Base-by-base conservation (phyloP, 1,139 yeast genomes). In the Suhomyces kunorum region DNA sequence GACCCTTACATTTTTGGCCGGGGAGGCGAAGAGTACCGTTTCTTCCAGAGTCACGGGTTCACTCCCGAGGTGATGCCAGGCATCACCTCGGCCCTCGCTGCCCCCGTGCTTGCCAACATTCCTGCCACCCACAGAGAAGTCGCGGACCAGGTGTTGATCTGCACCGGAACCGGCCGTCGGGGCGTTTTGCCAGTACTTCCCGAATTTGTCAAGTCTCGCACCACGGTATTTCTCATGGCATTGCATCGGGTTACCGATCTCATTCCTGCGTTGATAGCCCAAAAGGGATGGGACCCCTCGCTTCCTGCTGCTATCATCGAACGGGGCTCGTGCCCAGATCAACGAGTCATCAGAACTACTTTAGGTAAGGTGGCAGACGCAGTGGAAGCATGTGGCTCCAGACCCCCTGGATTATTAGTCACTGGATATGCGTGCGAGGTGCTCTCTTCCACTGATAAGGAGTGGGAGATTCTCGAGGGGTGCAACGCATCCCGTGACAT, bases 1-100 rank as follows among this genome's bases (percentile, higher is more conserved):
- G 98, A 92, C 59, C 98, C 98, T 5, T 92, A 88, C 63, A 87
- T 92, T 24, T 92, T 88, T 59, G 98, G 98, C 4, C 80, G 98
- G 49, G 98, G 98, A 28, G 97, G 96, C 25, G 98, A 92, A 64
- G 98, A 92, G 58, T 87, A 63, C 56, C 56, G 78, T 13, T 89
- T 71, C 59, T 92, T 90, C 61, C 58, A 71, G 23, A 54, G 66
- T 12, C 78, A 83, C 47, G 96, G 96, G 0, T 87, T 57, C 54
- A 70, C 63, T 19, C 95, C 96, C 6, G 56, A 61, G 3, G 96
- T 92, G 1, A 57, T 90, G 11, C 92, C 98, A 0, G 98, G 98
- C 1, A 74, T 92, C 41, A 84, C 96, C 2, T 87, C 96, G 4
- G 95, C 97, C 0, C 72, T 92, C 38, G 88, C 95, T 0, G 94